phyloP scores from a whole-genome alignment of 495 filamentous ascomycete genomes.

The Choiromyces venosus region DNA sequence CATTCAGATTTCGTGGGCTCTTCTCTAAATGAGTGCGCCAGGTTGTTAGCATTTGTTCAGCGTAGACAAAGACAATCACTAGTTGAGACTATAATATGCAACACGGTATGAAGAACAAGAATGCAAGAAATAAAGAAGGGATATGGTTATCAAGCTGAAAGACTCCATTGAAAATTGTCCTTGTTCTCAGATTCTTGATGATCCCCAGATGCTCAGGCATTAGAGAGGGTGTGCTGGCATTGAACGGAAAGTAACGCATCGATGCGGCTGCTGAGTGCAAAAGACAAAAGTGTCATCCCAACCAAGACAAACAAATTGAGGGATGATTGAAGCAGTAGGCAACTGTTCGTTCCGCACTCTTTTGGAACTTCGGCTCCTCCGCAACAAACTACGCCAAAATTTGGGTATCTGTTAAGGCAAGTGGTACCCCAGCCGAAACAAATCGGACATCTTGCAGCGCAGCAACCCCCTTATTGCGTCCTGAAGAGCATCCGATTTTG shows the following conservation, averaged over 20 bases:
- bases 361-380: slow-evolving; percentile 23
- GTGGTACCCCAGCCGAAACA: slow-evolving; percentile 38
- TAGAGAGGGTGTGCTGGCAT: slow-evolving; percentile 31
- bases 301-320: slow-evolving; percentile 27
- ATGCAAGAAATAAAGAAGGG: slow-evolving; percentile 12
- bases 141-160: slow-evolving; percentile 16
- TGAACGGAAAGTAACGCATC: slow-evolving; percentile 29
- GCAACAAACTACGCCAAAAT: slow-evolving; percentile 20
- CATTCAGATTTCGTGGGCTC: slow-evolving; percentile 41
- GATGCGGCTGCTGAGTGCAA: slow-evolving; percentile 21
- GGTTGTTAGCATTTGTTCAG: slow-evolving; percentile 39
- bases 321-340: slow-evolving; percentile 14
- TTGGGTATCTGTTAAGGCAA: slow-evolving; percentile 37
- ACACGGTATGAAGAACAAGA: slow-evolving; percentile 16
- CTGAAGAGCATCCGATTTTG: slow-evolving; percentile 19
- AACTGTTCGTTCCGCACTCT: slow-evolving; percentile 11
- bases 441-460: slow-evolving; percentile 22
- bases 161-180: slow-evolving; percentile 22
- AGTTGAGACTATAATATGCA: slow-evolving; percentile 16
- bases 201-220: slow-evolving; percentile 13
- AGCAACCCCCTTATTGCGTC: slow-evolving; percentile 15
- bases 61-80: slow-evolving; percentile 4
- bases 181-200: slow-evolving; percentile 16
- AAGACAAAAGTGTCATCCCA: slow-evolving; percentile 27
- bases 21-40: slow-evolving; percentile 37